Percentiles rank a stretch among this genome's conserved stretches.
Evolutionary conservation across 1,284 basidiomycete genomes (phyloP).

Genomic region (Austroboletus sp.): DNA sequence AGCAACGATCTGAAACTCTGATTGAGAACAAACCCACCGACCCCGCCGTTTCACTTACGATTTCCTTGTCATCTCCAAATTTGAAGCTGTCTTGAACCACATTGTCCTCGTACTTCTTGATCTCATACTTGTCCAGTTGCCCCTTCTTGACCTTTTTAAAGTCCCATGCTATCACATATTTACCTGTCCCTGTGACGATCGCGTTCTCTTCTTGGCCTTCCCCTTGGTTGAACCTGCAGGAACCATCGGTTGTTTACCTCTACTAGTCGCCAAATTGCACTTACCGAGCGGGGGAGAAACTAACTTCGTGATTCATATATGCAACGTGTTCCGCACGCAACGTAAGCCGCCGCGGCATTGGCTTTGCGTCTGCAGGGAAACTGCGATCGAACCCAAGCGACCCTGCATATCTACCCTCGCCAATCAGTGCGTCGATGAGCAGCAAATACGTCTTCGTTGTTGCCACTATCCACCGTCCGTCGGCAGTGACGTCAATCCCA

Average conservation of each 20-base stretch:
- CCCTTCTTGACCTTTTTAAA: conserved; percentile 93
- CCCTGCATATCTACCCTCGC: conserved; percentile 83
- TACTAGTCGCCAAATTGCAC: conserved; percentile 10
- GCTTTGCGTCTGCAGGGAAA: conserved; percentile 93
- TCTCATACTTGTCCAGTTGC: conserved; percentile 84
- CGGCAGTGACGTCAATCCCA: conserved; percentile 90
- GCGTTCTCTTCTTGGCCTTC: conserved; percentile 85
- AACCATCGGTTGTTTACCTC: neutral
- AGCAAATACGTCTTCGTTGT: conserved; percentile 93
- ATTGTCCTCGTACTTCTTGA: conserved; percentile 91
- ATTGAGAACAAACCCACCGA: conserved; percentile 2
- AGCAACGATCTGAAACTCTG: conserved; percentile 70
- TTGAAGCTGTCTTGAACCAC: conserved; percentile 97
- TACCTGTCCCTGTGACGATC: conserved; percentile 94
- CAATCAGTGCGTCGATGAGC: conserved; percentile 92
- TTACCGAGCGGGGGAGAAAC: conserved; percentile 87
- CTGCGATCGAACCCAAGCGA: conserved; percentile 87
- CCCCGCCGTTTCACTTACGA: conserved; percentile 49
- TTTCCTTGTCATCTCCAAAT: conserved; percentile 91
- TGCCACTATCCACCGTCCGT: conserved; percentile 92
- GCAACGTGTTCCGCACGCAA: conserved; percentile 89
- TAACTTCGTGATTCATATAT: conserved; percentile 86
- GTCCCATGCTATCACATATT: conserved; percentile 93
- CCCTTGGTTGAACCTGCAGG: conserved; percentile 81
- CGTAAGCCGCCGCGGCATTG: conserved; percentile 83